Evolutionary conservation across 495 filamentous ascomycete species (phyloP).

Genomic region (Daldinia loculata): DNA sequence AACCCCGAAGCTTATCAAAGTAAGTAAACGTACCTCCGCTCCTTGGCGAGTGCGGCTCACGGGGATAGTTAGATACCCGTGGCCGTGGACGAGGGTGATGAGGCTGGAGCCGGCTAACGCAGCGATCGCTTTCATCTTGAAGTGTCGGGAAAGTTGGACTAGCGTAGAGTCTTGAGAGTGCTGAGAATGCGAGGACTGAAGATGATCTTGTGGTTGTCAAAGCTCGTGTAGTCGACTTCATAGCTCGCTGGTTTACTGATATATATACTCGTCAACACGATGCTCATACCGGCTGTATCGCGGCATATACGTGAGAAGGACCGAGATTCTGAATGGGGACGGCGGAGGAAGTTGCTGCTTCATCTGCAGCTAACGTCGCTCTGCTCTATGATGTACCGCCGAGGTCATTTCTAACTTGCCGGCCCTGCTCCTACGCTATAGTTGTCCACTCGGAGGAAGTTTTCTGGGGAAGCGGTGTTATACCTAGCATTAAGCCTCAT

Average conservation of each 20-base stretch:
- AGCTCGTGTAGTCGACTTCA: conserved; percentile 8
- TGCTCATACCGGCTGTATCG: conserved; percentile 13
- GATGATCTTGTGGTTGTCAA: conserved; percentile 8
- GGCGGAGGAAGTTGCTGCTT: conserved; percentile 12
- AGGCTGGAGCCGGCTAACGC: conserved; percentile 27
- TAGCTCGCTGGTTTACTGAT: neutral
- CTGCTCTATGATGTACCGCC: conserved; percentile 28
- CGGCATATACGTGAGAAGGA: conserved; percentile 27
- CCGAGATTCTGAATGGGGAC: conserved; percentile 28
- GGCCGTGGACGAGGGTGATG: conserved; percentile 44
- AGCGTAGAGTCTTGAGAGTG: neutral
- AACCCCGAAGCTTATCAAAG: neutral
- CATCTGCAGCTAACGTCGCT: conserved; percentile 6
- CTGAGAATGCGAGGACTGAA: conserved; percentile 2
- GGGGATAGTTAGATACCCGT: conserved; percentile 60
- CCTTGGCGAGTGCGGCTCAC: conserved; percentile 59
- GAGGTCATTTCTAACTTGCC: conserved; percentile 19
- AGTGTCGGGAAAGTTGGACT: neutral
- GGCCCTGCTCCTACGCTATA: conserved; percentile 22
- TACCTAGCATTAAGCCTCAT: conserved; percentile 26
- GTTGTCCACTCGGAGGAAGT: conserved; percentile 10
- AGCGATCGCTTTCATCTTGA: conserved; percentile 38
- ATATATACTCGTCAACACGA: conserved; percentile 21
- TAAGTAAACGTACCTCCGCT: conserved; percentile 49
- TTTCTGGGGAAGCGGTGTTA: conserved; percentile 7